phyloP scores from a whole-genome alignment of 2,329 filamentous ascomycete genomes.

The Dothistroma septosporum region DNA sequence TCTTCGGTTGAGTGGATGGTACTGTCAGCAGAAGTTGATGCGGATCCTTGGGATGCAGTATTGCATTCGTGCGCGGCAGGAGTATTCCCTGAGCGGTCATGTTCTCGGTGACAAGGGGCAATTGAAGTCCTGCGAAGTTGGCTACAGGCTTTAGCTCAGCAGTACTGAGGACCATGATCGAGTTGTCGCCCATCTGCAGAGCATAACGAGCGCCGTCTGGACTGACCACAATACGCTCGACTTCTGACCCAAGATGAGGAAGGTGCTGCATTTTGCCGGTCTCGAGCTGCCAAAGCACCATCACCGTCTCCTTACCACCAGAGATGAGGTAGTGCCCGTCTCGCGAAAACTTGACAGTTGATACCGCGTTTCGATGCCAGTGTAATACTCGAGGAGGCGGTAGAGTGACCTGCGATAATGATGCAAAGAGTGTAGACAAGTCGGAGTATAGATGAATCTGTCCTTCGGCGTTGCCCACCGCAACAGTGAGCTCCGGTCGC shows the following conservation, averaged over 20 bases:
- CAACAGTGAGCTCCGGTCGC: slow-evolving; percentile 61
- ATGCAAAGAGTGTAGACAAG: slow-evolving; percentile 26
- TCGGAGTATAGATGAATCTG: slow-evolving; percentile 72
- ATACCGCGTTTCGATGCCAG: slow-evolving; percentile 85
- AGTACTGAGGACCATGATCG: slow-evolving; percentile 82
- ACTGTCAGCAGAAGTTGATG: slow-evolving; percentile 46
- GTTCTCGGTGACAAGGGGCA: slow-evolving; percentile 23
- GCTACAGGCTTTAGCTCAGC: slow-evolving; percentile 80
- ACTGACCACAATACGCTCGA: slow-evolving; percentile 82
- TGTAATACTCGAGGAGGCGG: slow-evolving; percentile 65
- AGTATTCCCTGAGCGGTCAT: slow-evolving; percentile 7
- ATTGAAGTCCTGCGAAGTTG: slow-evolving; percentile 79
- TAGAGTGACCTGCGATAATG: slow-evolving; percentile 23
- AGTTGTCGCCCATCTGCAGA: slow-evolving; percentile 86
- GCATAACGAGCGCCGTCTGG: slow-evolving; percentile 75
- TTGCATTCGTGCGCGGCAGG: slow-evolving; percentile 31
- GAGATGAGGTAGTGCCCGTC: slow-evolving; percentile 98
- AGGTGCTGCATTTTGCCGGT: slow-evolving; percentile 77
- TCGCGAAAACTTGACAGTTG: slow-evolving; percentile 81
- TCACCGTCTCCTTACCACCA: slow-evolving; percentile 80
- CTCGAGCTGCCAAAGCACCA: slow-evolving; percentile 91
- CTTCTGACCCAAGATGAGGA: slow-evolving; percentile 81
- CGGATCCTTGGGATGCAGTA: slow-evolving; percentile 39
- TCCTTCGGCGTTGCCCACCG: slow-evolving; percentile 71
- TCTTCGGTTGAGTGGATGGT: slow-evolving; percentile 49